phyloP scores from a whole-genome alignment of 257 asterid species.

The Echium plantagineum region DNA sequence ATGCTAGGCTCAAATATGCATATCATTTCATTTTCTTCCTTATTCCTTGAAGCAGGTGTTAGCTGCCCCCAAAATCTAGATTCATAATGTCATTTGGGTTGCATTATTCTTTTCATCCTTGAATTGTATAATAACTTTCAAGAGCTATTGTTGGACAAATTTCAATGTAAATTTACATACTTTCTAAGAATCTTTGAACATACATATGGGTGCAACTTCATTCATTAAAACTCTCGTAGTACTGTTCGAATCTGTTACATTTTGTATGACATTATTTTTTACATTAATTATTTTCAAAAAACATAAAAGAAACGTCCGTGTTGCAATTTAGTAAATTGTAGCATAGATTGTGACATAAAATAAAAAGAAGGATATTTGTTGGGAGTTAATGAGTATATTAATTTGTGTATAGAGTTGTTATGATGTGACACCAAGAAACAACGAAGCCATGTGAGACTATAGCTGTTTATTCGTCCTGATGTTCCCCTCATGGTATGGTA shows the following conservation, averaged over 20 bases:
- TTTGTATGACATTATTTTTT: too few relatives aligned
- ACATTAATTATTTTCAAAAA: too few relatives aligned
- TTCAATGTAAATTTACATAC: neutral
- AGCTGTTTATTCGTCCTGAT: neutral
- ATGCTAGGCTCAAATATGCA: neutral
- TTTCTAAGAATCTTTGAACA: neutral
- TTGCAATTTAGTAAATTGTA: too few relatives aligned
- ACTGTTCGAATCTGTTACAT: too few relatives aligned
- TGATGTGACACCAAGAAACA: slow-evolving; percentile 7
- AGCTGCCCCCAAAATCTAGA: neutral
- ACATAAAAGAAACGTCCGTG: too few relatives aligned
- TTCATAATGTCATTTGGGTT: slow-evolving; percentile 1
- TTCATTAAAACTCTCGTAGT: neutral
- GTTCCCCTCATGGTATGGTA: neutral
- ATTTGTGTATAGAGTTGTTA: slow-evolving; percentile 4
- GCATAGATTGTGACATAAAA: too few relatives aligned
- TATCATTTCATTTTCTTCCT: neutral
- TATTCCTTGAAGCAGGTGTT: neutral
- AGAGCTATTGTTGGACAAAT: neutral
- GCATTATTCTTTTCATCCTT: slow-evolving; percentile 5
- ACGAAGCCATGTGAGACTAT: slow-evolving; percentile 17
- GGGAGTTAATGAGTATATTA: too few relatives aligned
- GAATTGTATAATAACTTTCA: slow-evolving; percentile 8
- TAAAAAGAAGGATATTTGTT: too few relatives aligned
- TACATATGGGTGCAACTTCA: neutral